Evolutionary conservation across 306 rosid species (phyloP), one percentile per base, ranked within the genome.

Genomic region (Vicia faba): DNA sequence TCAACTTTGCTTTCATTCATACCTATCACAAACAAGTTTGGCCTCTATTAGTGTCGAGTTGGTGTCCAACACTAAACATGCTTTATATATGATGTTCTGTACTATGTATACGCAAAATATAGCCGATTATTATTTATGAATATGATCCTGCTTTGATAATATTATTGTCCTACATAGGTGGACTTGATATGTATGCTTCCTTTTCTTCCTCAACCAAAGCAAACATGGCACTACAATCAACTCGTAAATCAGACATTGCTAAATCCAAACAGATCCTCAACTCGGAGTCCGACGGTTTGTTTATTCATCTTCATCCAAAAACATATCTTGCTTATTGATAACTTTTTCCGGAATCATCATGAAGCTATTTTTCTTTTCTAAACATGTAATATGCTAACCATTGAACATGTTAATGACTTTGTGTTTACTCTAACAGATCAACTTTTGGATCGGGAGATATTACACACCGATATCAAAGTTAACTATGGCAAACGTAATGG

Each of bases 151-250:
- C 15, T 61, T 26, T 59, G 49, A 78, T 43, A 55, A 14, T 58
- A 68, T 61, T 29, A 50, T 59, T 66, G 54, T 64, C 20, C 20
- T 65, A 35, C 63, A 31, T 73, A 85, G 87, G 79, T 81, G 84
- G 76, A 66, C 50, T 68, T 45, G 29, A 45, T 7, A 41, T 11
- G 78, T 29, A 41, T 54, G 16, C 80, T 10, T 25, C 45, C 18
- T 20, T 35, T 66, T 50, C 41, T 60, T 26, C 73, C 66, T 68
- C 62, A 3, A 39, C 25, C 1, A 38, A 1, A 16, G 49, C 61
- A 45, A 25, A 23, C 41, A 49, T 61, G 44, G 59, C 77, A 50
- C 15, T 31, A 41, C 62, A 68, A 35, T 14, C 83, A 43, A 51
- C 57, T 68, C 9, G 35, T 33, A 12, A 13, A 29, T 19, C 65